A percentile compares a stretch with the other conserved stretches of the same genome.
phyloP scores from a whole-genome alignment of 176 grass and related monocot genomes.

The Phoenix dactylifera region DNA sequence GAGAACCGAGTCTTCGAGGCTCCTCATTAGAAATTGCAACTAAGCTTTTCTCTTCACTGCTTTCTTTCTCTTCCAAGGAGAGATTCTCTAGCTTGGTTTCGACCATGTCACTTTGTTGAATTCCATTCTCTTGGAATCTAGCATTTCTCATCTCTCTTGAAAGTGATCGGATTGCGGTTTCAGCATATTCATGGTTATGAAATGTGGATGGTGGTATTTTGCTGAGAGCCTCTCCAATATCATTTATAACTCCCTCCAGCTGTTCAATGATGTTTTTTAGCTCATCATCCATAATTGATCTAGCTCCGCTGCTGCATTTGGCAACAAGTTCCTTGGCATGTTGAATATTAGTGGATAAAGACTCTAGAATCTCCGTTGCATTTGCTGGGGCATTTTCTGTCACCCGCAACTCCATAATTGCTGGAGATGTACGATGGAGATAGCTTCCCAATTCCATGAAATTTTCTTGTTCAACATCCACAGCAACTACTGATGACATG shows the following conservation, averaged over 20 bases:
- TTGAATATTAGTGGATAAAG: slow-evolving; percentile 55
- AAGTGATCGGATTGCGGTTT: slow-evolving; percentile 6
- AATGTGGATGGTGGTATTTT: slow-evolving; percentile 45
- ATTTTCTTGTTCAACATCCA: slow-evolving; percentile 28
- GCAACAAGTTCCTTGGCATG: slow-evolving; percentile 56
- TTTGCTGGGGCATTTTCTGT: slow-evolving; percentile 14
- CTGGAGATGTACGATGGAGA: slow-evolving; percentile 21
- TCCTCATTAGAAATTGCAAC: slow-evolving; percentile 3
- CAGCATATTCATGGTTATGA: slow-evolving; percentile 26
- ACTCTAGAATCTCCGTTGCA: slow-evolving; percentile 28
- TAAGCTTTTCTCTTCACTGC: neutral
- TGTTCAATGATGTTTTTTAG: slow-evolving; percentile 43
- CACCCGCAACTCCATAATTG: slow-evolving; percentile 28
- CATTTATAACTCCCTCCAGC: slow-evolving; percentile 51
- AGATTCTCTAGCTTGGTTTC: slow-evolving; percentile 10
- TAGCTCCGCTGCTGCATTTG: slow-evolving; percentile 29
- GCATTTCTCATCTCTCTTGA: slow-evolving; percentile 28
- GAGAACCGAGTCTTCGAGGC: slow-evolving; percentile 14
- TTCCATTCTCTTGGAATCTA: slow-evolving; percentile 5
- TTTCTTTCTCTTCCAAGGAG: neutral
- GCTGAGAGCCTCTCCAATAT: slow-evolving; percentile 49
- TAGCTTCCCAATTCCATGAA: slow-evolving; percentile 49
- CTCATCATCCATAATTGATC: slow-evolving; percentile 40
- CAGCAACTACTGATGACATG: slow-evolving; percentile 26
- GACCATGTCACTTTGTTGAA: slow-evolving; percentile 2